phyloP scores from a whole-genome alignment of 805 yeast genomes.

The Metschnikowia similis region DNA sequence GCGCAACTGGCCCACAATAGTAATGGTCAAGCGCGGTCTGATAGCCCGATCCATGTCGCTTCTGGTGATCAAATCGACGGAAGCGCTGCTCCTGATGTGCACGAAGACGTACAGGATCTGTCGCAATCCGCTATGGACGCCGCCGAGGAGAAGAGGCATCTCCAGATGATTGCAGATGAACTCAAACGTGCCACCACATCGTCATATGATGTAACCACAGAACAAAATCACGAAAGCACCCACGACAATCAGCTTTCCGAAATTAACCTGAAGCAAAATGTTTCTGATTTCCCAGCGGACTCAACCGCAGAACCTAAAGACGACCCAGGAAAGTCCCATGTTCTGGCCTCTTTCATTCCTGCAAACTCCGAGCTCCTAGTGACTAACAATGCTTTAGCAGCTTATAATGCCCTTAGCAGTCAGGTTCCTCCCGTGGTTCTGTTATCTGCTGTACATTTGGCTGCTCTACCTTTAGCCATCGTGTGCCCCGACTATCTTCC shows the following conservation, averaged over 20 bases:
- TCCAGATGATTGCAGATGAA: conserved; percentile 30
- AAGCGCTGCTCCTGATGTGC: background rate
- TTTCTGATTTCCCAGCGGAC: background rate
- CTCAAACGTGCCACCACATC: conserved; percentile 29
- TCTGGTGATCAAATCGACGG: background rate
- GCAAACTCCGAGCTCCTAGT: conserved; percentile 40
- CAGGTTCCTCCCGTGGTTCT: conserved; percentile 35
- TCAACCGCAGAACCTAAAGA: background rate
- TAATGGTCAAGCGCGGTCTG: background rate
- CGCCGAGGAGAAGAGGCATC: conserved; percentile 21
- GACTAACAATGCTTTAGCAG: conserved; percentile 37
- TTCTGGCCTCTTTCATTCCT: conserved; percentile 23
- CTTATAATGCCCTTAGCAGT: conserved; percentile 38
- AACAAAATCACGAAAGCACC: background rate
- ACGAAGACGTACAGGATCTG: background rate
- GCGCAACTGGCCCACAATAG: background rate
- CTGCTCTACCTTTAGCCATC: conserved; percentile 56
- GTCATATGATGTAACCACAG: background rate
- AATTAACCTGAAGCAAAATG: background rate
- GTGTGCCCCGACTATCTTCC: conserved; percentile 55
- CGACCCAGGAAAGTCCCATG: background rate
- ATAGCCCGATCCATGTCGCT: background rate
- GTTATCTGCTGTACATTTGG: conserved; percentile 46
- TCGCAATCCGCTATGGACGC: conserved; percentile 5
- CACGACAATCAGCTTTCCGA: background rate